Conservation (phyloP, 371 early-diverging fungal genomes). For the Mortierella sp. region DNA sequence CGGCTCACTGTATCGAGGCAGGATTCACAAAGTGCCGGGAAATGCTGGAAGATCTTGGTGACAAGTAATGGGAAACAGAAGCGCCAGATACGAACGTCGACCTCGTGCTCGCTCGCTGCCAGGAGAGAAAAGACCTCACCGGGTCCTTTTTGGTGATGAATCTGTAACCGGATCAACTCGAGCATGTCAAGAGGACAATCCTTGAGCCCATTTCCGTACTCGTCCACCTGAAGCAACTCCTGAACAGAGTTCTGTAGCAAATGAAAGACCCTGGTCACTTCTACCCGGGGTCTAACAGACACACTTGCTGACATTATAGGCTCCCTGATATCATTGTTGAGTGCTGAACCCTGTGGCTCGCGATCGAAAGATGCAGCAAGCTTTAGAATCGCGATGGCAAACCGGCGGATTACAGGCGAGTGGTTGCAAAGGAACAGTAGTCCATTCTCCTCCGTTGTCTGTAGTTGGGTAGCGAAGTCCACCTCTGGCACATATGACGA, state of each 20-base stretch:
- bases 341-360: conserved; percentile 31
- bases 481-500: conserved; percentile 56
- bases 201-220: conserved; percentile 57
- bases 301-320: conserved; percentile 32
- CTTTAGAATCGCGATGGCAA: conserved; percentile 68
- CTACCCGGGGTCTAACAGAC: conserved; percentile 36
- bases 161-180: conserved; percentile 59
- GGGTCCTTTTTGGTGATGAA: conserved; percentile 61
- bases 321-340: conserved; percentile 19
- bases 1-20: conserved; percentile 70
- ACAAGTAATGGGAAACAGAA: conserved; percentile 75
- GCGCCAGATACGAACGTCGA: conserved; percentile 65
- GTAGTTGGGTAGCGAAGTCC: conserved; percentile 61
- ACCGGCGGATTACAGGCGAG: conserved; percentile 65
- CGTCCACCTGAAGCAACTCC: conserved; percentile 65
- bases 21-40: conserved; percentile 67
- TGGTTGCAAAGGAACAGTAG: conserved; percentile 78
- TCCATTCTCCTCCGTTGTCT: conserved; percentile 81
- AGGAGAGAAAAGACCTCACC: conserved; percentile 53
- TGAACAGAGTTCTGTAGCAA: conserved; percentile 60
- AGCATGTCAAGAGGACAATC: conserved; percentile 58
- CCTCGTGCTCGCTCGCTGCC: conserved; percentile 62
- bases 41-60: conserved; percentile 70
- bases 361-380: conserved; percentile 62
- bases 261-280: conserved; percentile 56